Percentiles rank a stretch among this genome's conserved stretches.
These are phyloP conservation scores for Phytophthora nicotianae DNA, from an alignment of 352 stramenopile species.

Conservation along the genomic window DNA sequence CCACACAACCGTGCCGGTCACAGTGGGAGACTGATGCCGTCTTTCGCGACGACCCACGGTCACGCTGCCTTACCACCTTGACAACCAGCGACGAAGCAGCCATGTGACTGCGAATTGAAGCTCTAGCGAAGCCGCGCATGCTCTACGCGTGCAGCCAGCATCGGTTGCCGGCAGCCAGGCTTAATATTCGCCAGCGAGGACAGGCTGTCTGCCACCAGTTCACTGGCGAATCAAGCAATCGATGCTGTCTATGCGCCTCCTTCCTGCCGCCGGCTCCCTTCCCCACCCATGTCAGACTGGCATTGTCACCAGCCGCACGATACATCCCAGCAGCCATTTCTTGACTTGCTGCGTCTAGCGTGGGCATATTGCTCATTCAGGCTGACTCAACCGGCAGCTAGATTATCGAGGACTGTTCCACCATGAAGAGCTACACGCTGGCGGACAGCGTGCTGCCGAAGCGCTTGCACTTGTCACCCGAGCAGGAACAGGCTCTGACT, in stretches of 20 bases:
- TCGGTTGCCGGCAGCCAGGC: background rate
- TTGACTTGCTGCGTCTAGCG: slow-evolving; percentile 11
- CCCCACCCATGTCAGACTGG: background rate
- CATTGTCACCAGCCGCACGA: background rate
- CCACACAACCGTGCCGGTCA: slow-evolving; percentile 4
- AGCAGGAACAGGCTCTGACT: slow-evolving; percentile 47
- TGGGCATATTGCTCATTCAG: slow-evolving; percentile 15
- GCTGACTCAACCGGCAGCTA: slow-evolving; percentile 6
- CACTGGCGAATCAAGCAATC: slow-evolving; percentile 13
- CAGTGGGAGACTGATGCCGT: slow-evolving; percentile 23
- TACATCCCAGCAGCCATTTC: slow-evolving; percentile 13
- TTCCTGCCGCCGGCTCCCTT: slow-evolving; percentile 9
- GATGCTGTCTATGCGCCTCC: slow-evolving; percentile 28
- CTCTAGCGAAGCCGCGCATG: slow-evolving; percentile 13
- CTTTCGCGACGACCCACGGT: slow-evolving; percentile 25
- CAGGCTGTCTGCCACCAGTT: slow-evolving; percentile 23
- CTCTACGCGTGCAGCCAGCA: slow-evolving; percentile 25
- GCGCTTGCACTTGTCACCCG: slow-evolving; percentile 18
- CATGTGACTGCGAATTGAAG: slow-evolving; percentile 27
- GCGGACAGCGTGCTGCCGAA: slow-evolving; percentile 22
- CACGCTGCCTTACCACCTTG: slow-evolving; percentile 25
- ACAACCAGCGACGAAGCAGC: slow-evolving; percentile 7
- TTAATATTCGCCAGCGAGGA: background rate
- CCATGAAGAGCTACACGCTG: slow-evolving; percentile 27
- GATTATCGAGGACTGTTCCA: slow-evolving; percentile 14